Percentiles rank a stretch among this genome's conserved stretches.
These are phyloP conservation scores for Leptomonas pyrrhocoris DNA, from an alignment of 208 protist species.

Conservation along the genomic window DNA sequence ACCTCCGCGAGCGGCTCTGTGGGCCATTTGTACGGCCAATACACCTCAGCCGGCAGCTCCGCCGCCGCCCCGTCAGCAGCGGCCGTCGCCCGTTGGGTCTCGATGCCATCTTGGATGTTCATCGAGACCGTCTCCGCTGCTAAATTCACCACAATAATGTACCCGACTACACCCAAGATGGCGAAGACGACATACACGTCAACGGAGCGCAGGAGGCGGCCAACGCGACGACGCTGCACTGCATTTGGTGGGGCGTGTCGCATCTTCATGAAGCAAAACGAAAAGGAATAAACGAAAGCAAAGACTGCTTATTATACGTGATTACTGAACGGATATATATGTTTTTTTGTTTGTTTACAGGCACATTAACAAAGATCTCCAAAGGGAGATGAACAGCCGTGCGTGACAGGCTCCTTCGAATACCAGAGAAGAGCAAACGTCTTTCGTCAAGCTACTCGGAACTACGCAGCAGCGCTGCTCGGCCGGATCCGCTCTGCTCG, in stretches of 20 bases:
- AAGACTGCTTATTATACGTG: too few species aligned
- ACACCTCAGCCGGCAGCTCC: background rate
- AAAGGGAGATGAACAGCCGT: too few species aligned
- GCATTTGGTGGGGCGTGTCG: background rate
- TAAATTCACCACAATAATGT: constrained; percentile 33
- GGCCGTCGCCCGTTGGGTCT: background rate
- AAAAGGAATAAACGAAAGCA: too few species aligned
- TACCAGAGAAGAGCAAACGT: too few species aligned
- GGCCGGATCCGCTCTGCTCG: too few species aligned
- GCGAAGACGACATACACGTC: constrained; percentile 41
- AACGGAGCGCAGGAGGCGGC: constrained; percentile 20
- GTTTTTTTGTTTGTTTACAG: too few species aligned
- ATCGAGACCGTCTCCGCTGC: constrained; percentile 20
- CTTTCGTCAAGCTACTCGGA: too few species aligned
- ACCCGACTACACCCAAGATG: constrained; percentile 26
- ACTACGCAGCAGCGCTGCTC: too few species aligned
- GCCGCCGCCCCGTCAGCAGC: too few species aligned
- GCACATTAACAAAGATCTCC: too few species aligned
- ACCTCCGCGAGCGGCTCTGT: constrained; percentile 20
- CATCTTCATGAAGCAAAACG: constrained; percentile 18
- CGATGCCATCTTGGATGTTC: constrained; percentile 13
- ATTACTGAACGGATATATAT: too few species aligned
- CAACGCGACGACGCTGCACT: constrained; percentile 1
- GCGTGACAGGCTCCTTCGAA: too few species aligned
- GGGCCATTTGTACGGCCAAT: constrained; percentile 31